A percentile compares a stretch with the other conserved stretches of the same genome.
Conservation (phyloP, 2,329 filamentous ascomycete species). For the Ceratocystis papillata region DNA sequence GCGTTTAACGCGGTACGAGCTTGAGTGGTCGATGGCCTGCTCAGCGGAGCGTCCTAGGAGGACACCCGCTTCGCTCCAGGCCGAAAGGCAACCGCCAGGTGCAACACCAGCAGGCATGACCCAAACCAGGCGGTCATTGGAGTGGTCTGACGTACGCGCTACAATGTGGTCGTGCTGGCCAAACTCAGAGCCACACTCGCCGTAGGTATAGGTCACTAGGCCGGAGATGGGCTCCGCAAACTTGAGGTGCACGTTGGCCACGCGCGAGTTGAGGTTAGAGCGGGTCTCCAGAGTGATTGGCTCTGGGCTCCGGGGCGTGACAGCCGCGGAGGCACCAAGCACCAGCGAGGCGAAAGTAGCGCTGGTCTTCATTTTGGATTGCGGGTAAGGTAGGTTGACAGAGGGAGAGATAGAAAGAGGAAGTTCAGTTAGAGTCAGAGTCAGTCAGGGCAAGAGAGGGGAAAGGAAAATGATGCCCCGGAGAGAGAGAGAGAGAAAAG, state of each 20-base stretch:
- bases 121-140: conserved; percentile 27
- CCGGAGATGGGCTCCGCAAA: conserved; percentile 24
- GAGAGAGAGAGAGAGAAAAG: not conserved
- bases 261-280: conserved; percentile 20
- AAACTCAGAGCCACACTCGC: conserved; percentile 25
- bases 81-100: conserved; percentile 35
- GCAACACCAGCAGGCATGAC: conserved; percentile 26
- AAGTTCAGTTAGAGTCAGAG: not conserved
- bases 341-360: conserved; percentile 22
- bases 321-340: conserved; percentile 20
- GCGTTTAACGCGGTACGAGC: conserved; percentile 16
- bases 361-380: conserved; percentile 21
- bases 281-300: conserved; percentile 24
- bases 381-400: not conserved
- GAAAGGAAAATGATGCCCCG: not conserved
- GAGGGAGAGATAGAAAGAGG: not conserved
- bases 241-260: conserved; percentile 27
- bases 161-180: conserved; percentile 25
- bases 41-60: conserved; percentile 30
- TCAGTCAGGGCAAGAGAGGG: not conserved
- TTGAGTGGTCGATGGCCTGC: conserved; percentile 25
- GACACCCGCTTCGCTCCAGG: conserved; percentile 31
- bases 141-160: conserved; percentile 25
- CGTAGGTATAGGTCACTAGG: conserved; percentile 26
- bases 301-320: conserved; percentile 15